phyloP scores from a whole-genome alignment of 2,329 filamentous ascomycete genomes.

The Sporothrix luriei region DNA sequence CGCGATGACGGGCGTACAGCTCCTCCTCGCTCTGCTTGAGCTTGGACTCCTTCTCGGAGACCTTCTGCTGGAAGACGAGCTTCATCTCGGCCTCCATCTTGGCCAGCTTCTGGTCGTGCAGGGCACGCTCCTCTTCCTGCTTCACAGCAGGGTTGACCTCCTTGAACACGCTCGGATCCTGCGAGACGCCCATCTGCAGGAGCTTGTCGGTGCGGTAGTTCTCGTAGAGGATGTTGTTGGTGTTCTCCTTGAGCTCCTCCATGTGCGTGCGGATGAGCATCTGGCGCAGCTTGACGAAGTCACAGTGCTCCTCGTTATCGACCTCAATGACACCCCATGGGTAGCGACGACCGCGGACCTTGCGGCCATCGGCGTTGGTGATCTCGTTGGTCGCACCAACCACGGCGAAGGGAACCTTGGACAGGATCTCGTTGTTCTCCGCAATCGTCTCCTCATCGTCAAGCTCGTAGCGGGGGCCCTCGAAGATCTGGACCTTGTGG shows the following conservation, averaged over 20 bases:
- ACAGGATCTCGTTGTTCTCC: constrained; percentile 99
- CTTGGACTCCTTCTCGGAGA: constrained; percentile 99
- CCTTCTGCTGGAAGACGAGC: constrained; percentile 99
- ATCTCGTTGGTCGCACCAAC: constrained; percentile 97
- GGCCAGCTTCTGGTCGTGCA: constrained; percentile 99
- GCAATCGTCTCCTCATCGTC: constrained; percentile 99
- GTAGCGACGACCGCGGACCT: constrained; percentile 93
- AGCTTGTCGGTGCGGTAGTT: constrained; percentile 99
- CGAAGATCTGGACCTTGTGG: constrained; percentile 98
- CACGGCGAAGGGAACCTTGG: constrained; percentile 97
- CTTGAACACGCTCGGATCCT: constrained; percentile 99
- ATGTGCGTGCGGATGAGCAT: constrained; percentile 99
- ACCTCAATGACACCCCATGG: constrained; percentile 99
- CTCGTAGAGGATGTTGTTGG: constrained; percentile 93
- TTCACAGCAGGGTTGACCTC: constrained; percentile 99
- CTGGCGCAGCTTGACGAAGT: constrained; percentile 99
- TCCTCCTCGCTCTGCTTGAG: constrained; percentile 99
- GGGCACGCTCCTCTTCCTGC: constrained; percentile 96
- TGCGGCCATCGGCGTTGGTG: constrained; percentile 84
- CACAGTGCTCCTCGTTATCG: constrained; percentile 99
- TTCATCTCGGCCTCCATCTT: constrained; percentile 99
- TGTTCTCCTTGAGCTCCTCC: constrained; percentile 99
- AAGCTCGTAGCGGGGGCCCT: constrained; percentile 96
- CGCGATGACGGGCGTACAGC: constrained; percentile 93
- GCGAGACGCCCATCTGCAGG: constrained; percentile 95